Conservation (phyloP, 2,329 filamentous ascomycete species). For the Sporothrix dimorphospora region DNA sequence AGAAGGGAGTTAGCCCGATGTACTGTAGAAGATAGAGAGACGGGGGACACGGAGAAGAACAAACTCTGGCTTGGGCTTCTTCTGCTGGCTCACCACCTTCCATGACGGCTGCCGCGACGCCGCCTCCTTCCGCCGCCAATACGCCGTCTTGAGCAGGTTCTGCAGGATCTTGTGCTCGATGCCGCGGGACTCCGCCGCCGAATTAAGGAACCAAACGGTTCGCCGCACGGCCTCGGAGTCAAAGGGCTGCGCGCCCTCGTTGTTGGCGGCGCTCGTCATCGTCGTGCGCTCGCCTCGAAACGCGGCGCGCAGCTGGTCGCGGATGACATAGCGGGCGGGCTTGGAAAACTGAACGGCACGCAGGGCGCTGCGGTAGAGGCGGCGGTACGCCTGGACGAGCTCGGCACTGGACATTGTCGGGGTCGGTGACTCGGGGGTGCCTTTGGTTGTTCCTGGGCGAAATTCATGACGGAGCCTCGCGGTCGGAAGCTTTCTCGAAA, state of each 20-base stretch:
- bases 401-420: constrained; percentile 44
- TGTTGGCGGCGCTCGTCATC: constrained; percentile 38
- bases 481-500: not conserved
- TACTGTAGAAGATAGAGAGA: not conserved
- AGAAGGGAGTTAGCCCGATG: not conserved
- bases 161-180: constrained; percentile 74
- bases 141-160: constrained; percentile 62
- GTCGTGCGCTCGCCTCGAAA: constrained; percentile 50
- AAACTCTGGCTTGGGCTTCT: constrained; percentile 26
- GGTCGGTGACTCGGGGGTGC: not conserved
- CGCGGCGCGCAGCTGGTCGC: constrained; percentile 61
- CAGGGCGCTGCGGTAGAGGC: constrained; percentile 68
- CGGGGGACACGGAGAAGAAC: not conserved
- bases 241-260: constrained; percentile 40
- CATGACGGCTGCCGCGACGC: constrained; percentile 36
- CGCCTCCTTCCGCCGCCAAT: constrained; percentile 42
- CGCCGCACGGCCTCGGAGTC: constrained; percentile 59
- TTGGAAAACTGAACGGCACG: constrained; percentile 72
- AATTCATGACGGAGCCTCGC: not conserved
- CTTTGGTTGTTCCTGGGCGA: not conserved
- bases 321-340: constrained; percentile 66
- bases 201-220: constrained; percentile 71
- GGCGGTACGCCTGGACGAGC: constrained; percentile 68
- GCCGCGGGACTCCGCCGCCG: constrained; percentile 64
- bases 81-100: constrained; percentile 30